Evolutionary conservation across 176 grass and related monocot genomes (phyloP), one percentile per base, ranked within the genome.

Genomic region (Phragmites australis): DNA sequence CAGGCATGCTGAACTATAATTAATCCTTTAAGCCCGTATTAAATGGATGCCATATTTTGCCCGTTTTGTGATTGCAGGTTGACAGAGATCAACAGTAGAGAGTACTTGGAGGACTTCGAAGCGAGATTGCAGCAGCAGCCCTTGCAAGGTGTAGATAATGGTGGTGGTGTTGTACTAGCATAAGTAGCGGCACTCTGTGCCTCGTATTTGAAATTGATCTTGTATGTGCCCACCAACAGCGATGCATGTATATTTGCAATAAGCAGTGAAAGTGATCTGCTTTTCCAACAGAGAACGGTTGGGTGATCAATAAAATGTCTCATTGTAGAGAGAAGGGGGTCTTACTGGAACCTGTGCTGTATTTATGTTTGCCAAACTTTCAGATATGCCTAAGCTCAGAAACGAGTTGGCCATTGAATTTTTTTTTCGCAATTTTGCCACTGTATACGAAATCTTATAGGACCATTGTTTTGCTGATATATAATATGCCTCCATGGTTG

Each of bases 61-160:
- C 6, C 8, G 17, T 42, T 56, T 7, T 74, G 6, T 32, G 55
- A 4, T 84, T 71, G 17, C 83, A 97, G 94, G 72, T 92, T 94
- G 77, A 97, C 89, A 40, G 94, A 97, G 81, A 88, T 97, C 84
- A 94, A 92, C 48, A 97, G 87, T 52, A 94, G 72, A 66, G 94
- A 97, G 70, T 97, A 92, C 75, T 77, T 97, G 76, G 94, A 97
- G 75, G 80, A 94, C 41, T 91, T 94, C 6, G 85, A 90, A 72
- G 54, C 56, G 3, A 86, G 59, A 65, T 90, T 89, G 63, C 86
- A 86, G 22, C 65, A 32, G 47, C 86, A 86, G 54, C 60, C 78
- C 27, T 61, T 75, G 70, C 77, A 89, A 54, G 63, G 39, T 30
- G 51, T 73, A 52, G 66, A 78, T 52, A 41, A 64, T 45, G 74